Evolutionary conservation across 192 early-diverging fungal genomes (phyloP), one percentile per base, ranked within the genome.

Genomic region (Phycomyces blakesleeanus): DNA sequence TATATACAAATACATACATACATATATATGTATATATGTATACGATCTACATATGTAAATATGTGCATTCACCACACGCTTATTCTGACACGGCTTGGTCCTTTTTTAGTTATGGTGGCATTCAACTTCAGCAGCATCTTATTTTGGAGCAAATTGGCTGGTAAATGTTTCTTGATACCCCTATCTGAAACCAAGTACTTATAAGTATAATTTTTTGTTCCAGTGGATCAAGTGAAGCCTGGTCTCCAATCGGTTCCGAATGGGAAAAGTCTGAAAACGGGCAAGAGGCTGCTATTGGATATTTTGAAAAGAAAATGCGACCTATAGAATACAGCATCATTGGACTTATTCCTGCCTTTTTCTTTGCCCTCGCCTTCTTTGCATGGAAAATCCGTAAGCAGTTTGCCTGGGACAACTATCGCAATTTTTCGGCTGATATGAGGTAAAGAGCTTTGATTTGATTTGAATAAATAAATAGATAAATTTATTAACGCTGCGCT

Each of bases 371-470:
- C 12, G 42, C 66, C 3, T 63, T 29, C 27, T 62, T 76, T 14
- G 55, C 62, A 6, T 72, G 61, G 54, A 55, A 64, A 56, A 56
- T 80, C 12, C 52, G 57, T n/a, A 77, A 63, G 37, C 57, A 67
- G 12, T 77, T 80, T 63, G 78, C 72, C 15, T 80, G 78, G 77
- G 73, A 80, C 25, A 76, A 74, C 54, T 80, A 80, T 60, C 62
- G 67, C 38, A 68, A 57, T 14, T 80, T 77, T 50, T 74, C 75
- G 14, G 78, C 72, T 14, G 78, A 80, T 61, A 29, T 76, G 9
- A 64, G 62, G 69, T 71, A 71, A 58, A 16, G 1, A 34, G 29
- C 29, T 7, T 7, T 34, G 2, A 5, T 34, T 34, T 34, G 29
- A n/a, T n/a, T n/a, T n/a, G n/a, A n/a, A n/a, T n/a, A n/a, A n/a